Conservation (phyloP, 257 asterid species). For the Fraxinus pennsylvanica region DNA sequence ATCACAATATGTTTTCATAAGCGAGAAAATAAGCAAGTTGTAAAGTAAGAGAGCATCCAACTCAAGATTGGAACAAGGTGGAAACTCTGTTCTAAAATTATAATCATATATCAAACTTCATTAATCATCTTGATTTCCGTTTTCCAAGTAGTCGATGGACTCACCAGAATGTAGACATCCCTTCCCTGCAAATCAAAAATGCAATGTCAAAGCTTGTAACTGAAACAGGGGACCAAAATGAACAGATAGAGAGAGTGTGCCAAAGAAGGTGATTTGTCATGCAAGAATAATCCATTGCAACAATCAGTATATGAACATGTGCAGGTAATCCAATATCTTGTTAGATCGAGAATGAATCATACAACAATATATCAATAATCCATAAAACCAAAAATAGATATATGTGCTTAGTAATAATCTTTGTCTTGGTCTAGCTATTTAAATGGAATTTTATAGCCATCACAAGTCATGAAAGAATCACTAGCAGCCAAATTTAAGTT, state of each 20-base stretch:
- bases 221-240: neutral
- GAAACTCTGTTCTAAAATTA: neutral
- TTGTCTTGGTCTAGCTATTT: slow-evolving; percentile 5
- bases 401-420: slow-evolving; percentile 13
- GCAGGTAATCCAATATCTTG: slow-evolving; percentile 15
- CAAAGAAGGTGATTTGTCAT: neutral
- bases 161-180: slow-evolving; percentile 91
- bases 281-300: slow-evolving; percentile 1
- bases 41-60: neutral
- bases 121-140: neutral
- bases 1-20: neutral
- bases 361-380: neutral
- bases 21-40: neutral
- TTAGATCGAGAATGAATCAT: neutral
- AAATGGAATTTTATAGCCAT: slow-evolving; percentile 7
- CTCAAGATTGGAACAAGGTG: neutral
- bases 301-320: neutral
- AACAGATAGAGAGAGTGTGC: neutral
- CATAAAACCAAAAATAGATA: neutral
- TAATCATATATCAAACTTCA: neutral
- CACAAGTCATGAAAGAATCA: slow-evolving; percentile 23
- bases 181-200: slow-evolving; percentile 73
- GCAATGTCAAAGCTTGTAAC: slow-evolving; percentile 23
- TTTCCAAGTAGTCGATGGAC: slow-evolving; percentile 24
- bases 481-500: slow-evolving; percentile 3